Conservation (phyloP, 2,329 filamentous ascomycete species). For the Botrytis sinoallii region DNA sequence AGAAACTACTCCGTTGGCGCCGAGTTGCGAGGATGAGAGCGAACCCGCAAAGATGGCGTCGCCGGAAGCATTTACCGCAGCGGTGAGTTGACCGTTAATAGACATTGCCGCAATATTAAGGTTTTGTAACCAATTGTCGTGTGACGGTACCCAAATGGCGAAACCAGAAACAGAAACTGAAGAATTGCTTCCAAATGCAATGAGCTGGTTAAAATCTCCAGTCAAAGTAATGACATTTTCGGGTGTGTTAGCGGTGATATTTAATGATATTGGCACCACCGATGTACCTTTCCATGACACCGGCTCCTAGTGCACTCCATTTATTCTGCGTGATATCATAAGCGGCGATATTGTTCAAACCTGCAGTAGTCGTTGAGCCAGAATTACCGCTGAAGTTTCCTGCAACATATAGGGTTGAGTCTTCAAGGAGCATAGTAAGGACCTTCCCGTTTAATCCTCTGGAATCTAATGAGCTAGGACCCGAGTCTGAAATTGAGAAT, state of each 20-base stretch:
- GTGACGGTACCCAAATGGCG: slow-evolving; percentile 87
- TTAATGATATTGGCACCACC: slow-evolving; percentile 75
- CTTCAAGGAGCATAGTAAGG: slow-evolving; percentile 65
- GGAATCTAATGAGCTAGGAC: slow-evolving; percentile 59
- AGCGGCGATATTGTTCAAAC: slow-evolving; percentile 71
- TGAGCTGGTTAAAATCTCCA: slow-evolving; percentile 73
- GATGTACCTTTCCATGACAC: slow-evolving; percentile 69
- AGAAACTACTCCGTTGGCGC: slow-evolving; percentile 68
- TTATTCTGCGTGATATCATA: slow-evolving; percentile 66
- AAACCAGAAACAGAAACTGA: slow-evolving; percentile 68
- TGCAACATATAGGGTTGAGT: slow-evolving; percentile 69
- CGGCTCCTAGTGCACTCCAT: slow-evolving; percentile 80
- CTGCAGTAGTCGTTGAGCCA: slow-evolving; percentile 55
- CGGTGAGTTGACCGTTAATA: slow-evolving; percentile 70
- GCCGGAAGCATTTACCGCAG: slow-evolving; percentile 60
- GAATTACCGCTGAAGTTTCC: slow-evolving; percentile 76
- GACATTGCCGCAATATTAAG: slow-evolving; percentile 61
- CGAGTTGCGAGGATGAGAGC: slow-evolving; percentile 70
- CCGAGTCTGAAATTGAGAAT: slow-evolving; percentile 65
- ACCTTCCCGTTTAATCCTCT: slow-evolving; percentile 80
- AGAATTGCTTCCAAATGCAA: slow-evolving; percentile 61
- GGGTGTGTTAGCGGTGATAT: slow-evolving; percentile 64
- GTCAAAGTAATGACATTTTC: slow-evolving; percentile 77
- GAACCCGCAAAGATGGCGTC: slow-evolving; percentile 78
- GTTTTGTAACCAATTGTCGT: slow-evolving; percentile 83